Conservation (phyloP, 208 protist genomes). For the Crithidia expoeki region DNA sequence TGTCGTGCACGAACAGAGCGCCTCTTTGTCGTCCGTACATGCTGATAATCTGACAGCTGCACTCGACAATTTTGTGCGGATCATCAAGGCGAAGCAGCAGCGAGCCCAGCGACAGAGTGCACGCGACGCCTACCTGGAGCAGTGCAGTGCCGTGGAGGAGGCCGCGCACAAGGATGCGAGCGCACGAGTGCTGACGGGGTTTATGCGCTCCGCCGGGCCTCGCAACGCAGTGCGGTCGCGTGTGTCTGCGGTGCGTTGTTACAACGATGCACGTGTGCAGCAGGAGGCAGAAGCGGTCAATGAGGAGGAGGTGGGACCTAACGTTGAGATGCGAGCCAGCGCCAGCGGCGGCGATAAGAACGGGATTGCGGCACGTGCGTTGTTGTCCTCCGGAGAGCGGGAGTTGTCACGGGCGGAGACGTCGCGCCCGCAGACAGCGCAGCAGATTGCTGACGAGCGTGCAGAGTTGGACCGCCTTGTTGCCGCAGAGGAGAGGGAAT, state of each 20-base stretch:
- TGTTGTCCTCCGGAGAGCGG: not conserved
- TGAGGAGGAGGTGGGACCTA: too few species aligned
- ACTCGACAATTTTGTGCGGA: not conserved
- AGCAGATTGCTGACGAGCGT: constrained; percentile 13
- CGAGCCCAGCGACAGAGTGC: constrained; percentile 8
- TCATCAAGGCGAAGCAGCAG: constrained; percentile 26
- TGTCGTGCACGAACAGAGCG: not conserved
- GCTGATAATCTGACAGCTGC: not conserved
- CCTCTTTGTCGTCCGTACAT: not conserved
- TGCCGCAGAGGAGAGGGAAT: not conserved
- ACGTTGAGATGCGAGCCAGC: too few species aligned
- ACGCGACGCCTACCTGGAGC: constrained; percentile 29
- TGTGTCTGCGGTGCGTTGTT: constrained; percentile 5
- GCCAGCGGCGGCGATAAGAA: too few species aligned
- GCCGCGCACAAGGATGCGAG: constrained; percentile 23
- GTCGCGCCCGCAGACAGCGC: not conserved
- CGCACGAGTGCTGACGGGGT: constrained; percentile 25
- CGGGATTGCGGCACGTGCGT: too few species aligned
- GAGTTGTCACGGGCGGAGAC: not conserved
- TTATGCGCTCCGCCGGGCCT: constrained; percentile 28
- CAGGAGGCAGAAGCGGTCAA: not conserved
- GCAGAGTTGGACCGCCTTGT: not conserved
- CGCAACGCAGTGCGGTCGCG: constrained; percentile 13
- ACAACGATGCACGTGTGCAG: constrained; percentile 29
- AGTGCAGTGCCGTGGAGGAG: constrained; percentile 8